Evolutionary conservation across 768 basidiomycete species (phyloP).

Genomic region (Leccinellum rugosiceps): DNA sequence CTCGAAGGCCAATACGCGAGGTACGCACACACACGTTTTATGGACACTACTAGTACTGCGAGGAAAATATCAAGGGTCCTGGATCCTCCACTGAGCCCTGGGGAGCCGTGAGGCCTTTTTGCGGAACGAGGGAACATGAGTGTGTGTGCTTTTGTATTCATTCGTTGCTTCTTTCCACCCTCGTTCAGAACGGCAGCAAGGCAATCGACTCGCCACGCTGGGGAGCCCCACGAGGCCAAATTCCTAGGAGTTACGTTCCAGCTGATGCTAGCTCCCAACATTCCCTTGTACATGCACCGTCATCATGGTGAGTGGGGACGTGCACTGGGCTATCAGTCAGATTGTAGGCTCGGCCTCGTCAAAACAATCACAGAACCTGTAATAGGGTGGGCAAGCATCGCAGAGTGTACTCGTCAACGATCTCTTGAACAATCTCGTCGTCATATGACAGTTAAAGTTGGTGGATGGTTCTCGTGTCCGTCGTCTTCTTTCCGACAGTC

Average conservation of each 20-base stretch:
- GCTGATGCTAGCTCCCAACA: background rate
- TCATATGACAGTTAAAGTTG: too few species aligned
- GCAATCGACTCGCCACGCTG: background rate
- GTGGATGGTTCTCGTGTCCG: too few species aligned
- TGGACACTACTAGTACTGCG: background rate
- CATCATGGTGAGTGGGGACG: background rate
- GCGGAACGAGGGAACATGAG: background rate
- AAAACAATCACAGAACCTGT: background rate
- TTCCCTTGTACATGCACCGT: background rate
- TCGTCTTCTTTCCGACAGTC: too few species aligned
- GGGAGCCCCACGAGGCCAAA: background rate
- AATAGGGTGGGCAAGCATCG: background rate
- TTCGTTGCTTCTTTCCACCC: background rate
- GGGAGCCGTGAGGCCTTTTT: background rate
- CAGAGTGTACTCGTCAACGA: too few species aligned
- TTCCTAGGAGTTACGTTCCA: background rate
- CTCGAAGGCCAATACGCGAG: too few species aligned
- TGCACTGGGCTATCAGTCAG: background rate
- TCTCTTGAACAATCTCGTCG: too few species aligned
- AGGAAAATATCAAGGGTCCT: background rate
- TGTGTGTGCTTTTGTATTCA: background rate
- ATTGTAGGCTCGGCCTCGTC: background rate
- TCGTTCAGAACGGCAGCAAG: background rate
- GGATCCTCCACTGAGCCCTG: background rate
- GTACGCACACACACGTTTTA: too few species aligned